These are phyloP conservation scores for Suhomyces canberraensis DNA, from an alignment of 805 yeast genomes.

Conservation along the genomic window DNA sequence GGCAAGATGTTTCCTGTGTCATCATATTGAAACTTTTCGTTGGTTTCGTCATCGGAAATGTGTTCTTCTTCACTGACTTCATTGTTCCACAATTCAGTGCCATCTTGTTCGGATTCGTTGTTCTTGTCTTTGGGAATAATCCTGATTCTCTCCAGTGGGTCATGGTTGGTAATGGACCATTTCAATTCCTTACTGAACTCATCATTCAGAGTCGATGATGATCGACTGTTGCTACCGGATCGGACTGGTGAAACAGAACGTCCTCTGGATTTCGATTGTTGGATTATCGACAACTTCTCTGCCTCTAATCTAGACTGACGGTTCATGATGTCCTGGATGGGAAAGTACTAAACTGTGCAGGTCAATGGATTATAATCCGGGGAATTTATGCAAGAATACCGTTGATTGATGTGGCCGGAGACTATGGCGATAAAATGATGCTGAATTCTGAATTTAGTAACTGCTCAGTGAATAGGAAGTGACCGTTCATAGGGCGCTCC, in stretches of 20 bases:
- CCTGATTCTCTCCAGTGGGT: constrained; percentile 60
- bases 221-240: constrained; percentile 26
- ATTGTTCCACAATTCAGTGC: constrained; percentile 20
- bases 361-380: no score
- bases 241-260: constrained; percentile 35
- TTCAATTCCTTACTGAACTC: constrained; percentile 43
- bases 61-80: constrained; percentile 59
- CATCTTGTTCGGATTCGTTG: constrained; percentile 10
- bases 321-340: constrained; percentile 26
- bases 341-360: no score
- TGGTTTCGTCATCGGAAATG: constrained; percentile 56
- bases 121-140: constrained; percentile 6
- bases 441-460: no score
- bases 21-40: constrained; percentile 53
- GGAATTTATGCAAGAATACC: no score
- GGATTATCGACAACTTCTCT: constrained; percentile 39
- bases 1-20: constrained; percentile 60
- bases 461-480: no score
- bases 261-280: constrained; percentile 37
- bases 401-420: no score
- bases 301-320: constrained; percentile 40
- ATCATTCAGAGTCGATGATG: constrained; percentile 35
- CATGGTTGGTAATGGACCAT: constrained; percentile 69
- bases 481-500: no score
- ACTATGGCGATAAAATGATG: no score